A percentile compares a stretch with the other conserved stretches of the same genome.
Evolutionary conservation across 2,329 filamentous ascomycete genomes (phyloP).

Genomic region (Pseudogymnoascus sp.): DNA sequence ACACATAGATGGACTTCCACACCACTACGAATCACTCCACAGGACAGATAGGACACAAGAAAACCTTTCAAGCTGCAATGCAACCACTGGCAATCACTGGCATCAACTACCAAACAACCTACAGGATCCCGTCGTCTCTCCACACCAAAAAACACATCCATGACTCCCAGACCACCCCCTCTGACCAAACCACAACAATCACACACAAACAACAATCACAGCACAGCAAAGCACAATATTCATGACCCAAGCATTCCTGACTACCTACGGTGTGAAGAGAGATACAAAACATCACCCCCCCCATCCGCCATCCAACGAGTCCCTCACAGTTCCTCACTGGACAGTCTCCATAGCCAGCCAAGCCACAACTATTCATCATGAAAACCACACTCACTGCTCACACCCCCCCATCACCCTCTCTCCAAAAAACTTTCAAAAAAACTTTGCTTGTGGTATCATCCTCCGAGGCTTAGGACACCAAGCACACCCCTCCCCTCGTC

Average conservation of each 20-base stretch:
- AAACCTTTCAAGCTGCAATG: not conserved
- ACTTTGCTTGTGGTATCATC: slow-evolving; percentile 7
- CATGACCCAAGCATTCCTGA: slow-evolving; percentile 4
- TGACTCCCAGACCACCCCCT: not conserved
- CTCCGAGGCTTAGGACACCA: slow-evolving; percentile 9
- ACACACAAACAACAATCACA: not conserved
- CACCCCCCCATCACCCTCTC: not conserved
- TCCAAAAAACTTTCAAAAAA: not conserved
- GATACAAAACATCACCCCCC: slow-evolving; percentile 1
- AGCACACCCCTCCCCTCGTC: not conserved
- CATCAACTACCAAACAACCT: not conserved
- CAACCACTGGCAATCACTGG: not conserved
- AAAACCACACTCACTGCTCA: not conserved
- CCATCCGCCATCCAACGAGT: not conserved
- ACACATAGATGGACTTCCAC: not conserved
- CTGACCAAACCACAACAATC: not conserved
- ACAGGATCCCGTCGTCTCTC: not conserved
- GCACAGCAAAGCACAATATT: not conserved
- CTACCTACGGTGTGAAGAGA: slow-evolving; percentile 1
- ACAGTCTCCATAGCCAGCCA: slow-evolving; percentile 2
- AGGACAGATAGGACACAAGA: not conserved
- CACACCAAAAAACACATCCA: not conserved
- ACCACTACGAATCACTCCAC: not conserved
- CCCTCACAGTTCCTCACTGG: not conserved
- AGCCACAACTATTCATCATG: not conserved